Percentiles rank a stretch among this genome's conserved stretches.
Evolutionary conservation across 805 yeast species (phyloP).

Genomic region (Metschnikowia santaceciliae): DNA sequence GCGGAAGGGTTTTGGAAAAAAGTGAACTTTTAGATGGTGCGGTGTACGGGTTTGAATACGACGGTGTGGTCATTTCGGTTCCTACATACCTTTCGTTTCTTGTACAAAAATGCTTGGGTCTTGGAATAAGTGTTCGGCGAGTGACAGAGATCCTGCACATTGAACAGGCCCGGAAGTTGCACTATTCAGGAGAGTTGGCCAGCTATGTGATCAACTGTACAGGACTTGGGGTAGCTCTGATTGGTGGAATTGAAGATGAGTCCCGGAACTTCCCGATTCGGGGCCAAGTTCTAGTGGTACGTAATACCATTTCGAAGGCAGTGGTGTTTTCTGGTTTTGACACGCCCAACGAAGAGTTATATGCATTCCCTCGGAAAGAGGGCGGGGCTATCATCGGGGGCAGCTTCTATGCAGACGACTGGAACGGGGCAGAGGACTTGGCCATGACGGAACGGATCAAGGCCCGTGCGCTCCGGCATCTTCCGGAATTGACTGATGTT

Average conservation of each 20-base stretch:
- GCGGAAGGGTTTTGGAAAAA: constrained; percentile 29
- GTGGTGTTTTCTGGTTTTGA: constrained; percentile 34
- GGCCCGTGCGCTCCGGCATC: constrained; percentile 39
- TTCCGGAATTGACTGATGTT: constrained; percentile 36
- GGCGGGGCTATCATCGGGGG: constrained; percentile 65
- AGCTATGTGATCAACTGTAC: constrained; percentile 55
- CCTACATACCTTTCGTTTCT: constrained; percentile 54
- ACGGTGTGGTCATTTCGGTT: constrained; percentile 57
- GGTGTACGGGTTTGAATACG: constrained; percentile 44
- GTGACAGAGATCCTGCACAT: constrained; percentile 36
- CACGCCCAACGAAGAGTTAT: constrained; percentile 43
- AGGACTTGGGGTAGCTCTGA: constrained; percentile 46
- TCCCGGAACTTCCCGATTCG: constrained; percentile 46
- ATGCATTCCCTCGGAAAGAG: constrained; percentile 67
- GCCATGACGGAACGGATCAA: constrained; percentile 47
- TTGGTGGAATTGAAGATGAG: constrained; percentile 45
- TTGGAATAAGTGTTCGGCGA: constrained; percentile 49
- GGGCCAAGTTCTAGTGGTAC: constrained; percentile 56
- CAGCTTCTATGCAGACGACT: constrained; percentile 20
- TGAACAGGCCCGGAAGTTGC: constrained; percentile 40
- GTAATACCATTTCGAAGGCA: constrained; percentile 34
- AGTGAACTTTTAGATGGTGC: constrained; percentile 41
- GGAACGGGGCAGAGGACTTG: constrained; percentile 26
- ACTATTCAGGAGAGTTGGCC: constrained; percentile 23
- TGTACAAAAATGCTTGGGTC: constrained; percentile 38